Base-by-base conservation (phyloP, 768 basidiomycete genomes). In the Amanita brunnescens region DNA sequence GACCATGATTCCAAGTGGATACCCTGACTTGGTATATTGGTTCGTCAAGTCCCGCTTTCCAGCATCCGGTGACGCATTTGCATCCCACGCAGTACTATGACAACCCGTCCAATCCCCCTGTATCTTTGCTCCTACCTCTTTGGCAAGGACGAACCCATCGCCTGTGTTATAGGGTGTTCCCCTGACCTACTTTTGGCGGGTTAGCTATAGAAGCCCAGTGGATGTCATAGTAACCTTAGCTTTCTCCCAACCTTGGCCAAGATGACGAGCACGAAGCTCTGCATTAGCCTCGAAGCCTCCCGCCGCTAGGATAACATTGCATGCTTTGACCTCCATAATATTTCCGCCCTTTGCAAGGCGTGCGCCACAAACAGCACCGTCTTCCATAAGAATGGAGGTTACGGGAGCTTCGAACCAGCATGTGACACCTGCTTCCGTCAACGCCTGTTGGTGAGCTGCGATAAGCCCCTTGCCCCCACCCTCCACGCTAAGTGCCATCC, bases 31-130 rank as follows among this genome's bases (percentile, higher is more conserved):
- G 6, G 84, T 86, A 62, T 72, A 83, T 55, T 83, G 81, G 60
- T 87, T 86, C 52, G 79, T 83, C 49, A 83, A 62, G 42, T 69
- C 67, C 45, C 81, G 77, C 51, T 79, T 71, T 16, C 84, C 83
- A 13, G 65, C 60, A 29, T 79, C 66, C 16, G 63, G 53, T 1
- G 74, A 66, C 1, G 82, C 78, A 57, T 83, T 73, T 14, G 79
- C 80, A 57, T 85, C 85, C 84, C 84, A 85, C 58, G 76, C 77
- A 4, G 83, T 84, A 53, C 79, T 81, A 58, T 86, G 85, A 55
- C 85, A 87, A n/a, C 81, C 78, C 42, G 57, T 61, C 77, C 80
- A 86, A 65, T 85, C 81, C n/a, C 83, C 83, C 0, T 67, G 64
- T n/a, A 79, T 66, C 47, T 71, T 71, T 14, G 80, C 82, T 5